Evolutionary conservation across 306 rosid species (phyloP).

Genomic region (Psophocarpus tetragonolobus): DNA sequence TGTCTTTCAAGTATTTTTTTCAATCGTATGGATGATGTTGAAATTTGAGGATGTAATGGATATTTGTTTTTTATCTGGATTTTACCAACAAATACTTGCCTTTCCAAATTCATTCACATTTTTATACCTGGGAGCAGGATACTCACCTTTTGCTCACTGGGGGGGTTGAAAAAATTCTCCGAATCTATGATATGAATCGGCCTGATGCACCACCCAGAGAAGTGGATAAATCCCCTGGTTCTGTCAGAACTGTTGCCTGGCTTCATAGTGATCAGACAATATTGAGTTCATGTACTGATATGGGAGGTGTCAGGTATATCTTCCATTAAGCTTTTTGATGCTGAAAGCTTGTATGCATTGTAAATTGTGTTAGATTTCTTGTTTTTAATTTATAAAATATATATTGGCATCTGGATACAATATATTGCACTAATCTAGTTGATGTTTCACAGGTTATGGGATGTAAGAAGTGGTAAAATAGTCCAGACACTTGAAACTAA

Average conservation of each 20-base stretch:
- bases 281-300: conserved; percentile 92
- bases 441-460: conserved; percentile 78
- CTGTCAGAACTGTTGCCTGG: conserved; percentile 93
- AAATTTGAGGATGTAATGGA: conserved; percentile 14
- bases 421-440: conserved; percentile 31
- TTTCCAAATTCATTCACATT: conserved; percentile 20
- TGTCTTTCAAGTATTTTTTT: not conserved
- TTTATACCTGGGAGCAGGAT: conserved; percentile 58
- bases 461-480: conserved; percentile 86
- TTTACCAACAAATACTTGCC: not conserved
- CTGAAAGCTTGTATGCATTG: conserved; percentile 12
- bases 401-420: not conserved
- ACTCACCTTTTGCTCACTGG: conserved; percentile 90
- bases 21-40: not conserved
- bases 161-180: conserved; percentile 88
- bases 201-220: conserved; percentile 96
- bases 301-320: conserved; percentile 92
- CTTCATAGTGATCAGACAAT: conserved; percentile 97
- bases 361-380: not conserved
- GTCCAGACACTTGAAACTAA: conserved; percentile 91
- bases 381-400: conserved; percentile 6
- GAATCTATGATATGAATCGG: conserved; percentile 88
- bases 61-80: not conserved
- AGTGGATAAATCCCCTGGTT: conserved; percentile 96
- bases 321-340: not conserved